Base-by-base conservation (phyloP, 176 grass and related monocot species). In the Aegilops bicornis region DNA sequence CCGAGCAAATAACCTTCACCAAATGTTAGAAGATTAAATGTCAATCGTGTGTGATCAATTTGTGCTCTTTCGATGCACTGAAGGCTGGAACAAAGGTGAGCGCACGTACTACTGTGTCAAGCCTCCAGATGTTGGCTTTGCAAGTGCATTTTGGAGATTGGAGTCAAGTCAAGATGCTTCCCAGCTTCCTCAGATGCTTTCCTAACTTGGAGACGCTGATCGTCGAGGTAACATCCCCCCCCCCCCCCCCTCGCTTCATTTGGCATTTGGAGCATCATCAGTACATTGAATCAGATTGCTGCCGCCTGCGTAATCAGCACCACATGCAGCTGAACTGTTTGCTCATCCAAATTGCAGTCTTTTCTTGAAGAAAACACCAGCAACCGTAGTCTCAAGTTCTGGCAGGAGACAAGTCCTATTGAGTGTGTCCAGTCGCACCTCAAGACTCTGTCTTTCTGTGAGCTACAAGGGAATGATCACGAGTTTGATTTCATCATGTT, bases 131-230 rank as follows among this genome's bases (percentile, higher is more conserved):
- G 29, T 47, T 89, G 69, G 77, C 65, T 22, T 43, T 89, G 67
- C 15, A 81, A 4, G 6, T 85, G 76, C 14, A 63, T 6, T 85
- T 89, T 32, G 5, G 33, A 42, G 22, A 59, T 4, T 0, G 4
- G 19, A 23, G 31, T 58, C 30, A 89, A 29, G 69, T 80, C 10
- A 69, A 81, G 32, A 80, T 89, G 82, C 19, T 85, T 10, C 56
- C 33, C 9, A 66, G 68, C 22, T 85, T 89, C 33, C 88, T 89
- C 17, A 85, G 32, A 60, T 85, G 88, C 35, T 89, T 89, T 65
- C 88, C 88, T 25, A 74, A 64, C 12, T 14, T 81, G 3, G 43
- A 81, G 4, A 76, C 45, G 0, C 20, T 89, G 7, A 59, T 42
- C n/a, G 35, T 89, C 19, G 3, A 74, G 88, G 88, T 89, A 80